Base-by-base conservation (phyloP, 148 eudicot genomes). In the Fagopyrum tataricum region DNA sequence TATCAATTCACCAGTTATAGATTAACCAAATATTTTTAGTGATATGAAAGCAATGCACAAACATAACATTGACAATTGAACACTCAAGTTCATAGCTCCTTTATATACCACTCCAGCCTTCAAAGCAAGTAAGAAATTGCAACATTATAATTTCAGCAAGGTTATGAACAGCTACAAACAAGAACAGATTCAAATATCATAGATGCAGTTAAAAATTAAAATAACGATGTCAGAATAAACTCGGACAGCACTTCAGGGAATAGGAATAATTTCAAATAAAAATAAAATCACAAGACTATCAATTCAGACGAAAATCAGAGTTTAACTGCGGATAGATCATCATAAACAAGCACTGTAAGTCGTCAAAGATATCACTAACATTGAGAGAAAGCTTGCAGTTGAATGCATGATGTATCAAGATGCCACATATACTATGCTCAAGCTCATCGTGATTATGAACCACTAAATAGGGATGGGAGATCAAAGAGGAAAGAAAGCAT, bases 401-500 rank as follows among this genome's bases (percentile, higher is more conserved):
- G 44, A 39, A 64, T 6, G 69, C 43, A 37, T 64, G 69, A 26
- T 64, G 39, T 24, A 64, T 37, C 43, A 39, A 64, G 43, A 64
- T 64, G 31, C 69, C 69, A 37, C 69, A 64, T 64, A 37, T 64
- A 64, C 15, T 18, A 37, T 64, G 7, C 41, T 64, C 44, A 37
- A 64, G 18, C 43, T 13, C 44, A 39, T 31, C 43, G 5, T 58
- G 66, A 58, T 21, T 0, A 58, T 59, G 24, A 26, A 59, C 41
- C 67, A 37, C 37, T 31, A 31, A 31, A 31, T 31, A 31, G 37
- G 69, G 44, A 37, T 64, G 43, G 13, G 37, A 37, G 69, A 26
- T 37, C 69, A 14, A 64, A 64, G 69, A 13, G 44, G 43, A 37
- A 64, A 31, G 18, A 64, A 64, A 43, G 14, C 37, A 64, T 42